phyloP scores from a whole-genome alignment of 257 asterid species.

The Orobanche coerulescens region DNA sequence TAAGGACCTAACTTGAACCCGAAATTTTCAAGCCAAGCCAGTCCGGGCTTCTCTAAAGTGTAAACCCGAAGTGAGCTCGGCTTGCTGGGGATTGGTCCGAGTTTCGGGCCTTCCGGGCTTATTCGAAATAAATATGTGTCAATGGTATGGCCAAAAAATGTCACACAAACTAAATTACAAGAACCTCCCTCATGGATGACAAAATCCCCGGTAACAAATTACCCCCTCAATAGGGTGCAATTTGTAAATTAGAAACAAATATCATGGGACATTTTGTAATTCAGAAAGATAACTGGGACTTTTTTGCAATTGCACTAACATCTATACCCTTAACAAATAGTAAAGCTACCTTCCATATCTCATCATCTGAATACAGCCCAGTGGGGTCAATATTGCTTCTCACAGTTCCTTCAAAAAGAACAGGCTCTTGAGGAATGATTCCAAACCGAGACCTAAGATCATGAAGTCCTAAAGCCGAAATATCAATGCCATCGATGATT shows the following conservation, averaged over 20 bases:
- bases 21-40: too few relatives aligned
- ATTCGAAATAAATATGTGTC: too few relatives aligned
- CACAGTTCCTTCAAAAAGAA: slow-evolving; percentile 92
- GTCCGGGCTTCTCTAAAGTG: too few relatives aligned
- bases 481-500: slow-evolving; percentile 65
- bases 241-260: not conserved
- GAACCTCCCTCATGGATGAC: too few relatives aligned
- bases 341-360: slow-evolving; percentile 77
- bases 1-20: too few relatives aligned
- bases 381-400: slow-evolving; percentile 93
- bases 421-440: slow-evolving; percentile 97
- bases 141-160: too few relatives aligned
- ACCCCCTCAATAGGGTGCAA: not conserved
- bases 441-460: slow-evolving; percentile 96
- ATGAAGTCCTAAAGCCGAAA: slow-evolving; percentile 70
- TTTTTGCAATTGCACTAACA: not conserved
- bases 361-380: slow-evolving; percentile 71
- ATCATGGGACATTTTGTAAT: not conserved
- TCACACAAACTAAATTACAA: not conserved
- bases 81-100: too few relatives aligned
- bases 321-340: not conserved
- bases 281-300: not conserved
- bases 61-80: too few relatives aligned
- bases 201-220: too few relatives aligned
- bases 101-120: too few relatives aligned